Evolutionary conservation across 164 flowering plant species (phyloP).

Genomic region (Macadamia integrifolia): DNA sequence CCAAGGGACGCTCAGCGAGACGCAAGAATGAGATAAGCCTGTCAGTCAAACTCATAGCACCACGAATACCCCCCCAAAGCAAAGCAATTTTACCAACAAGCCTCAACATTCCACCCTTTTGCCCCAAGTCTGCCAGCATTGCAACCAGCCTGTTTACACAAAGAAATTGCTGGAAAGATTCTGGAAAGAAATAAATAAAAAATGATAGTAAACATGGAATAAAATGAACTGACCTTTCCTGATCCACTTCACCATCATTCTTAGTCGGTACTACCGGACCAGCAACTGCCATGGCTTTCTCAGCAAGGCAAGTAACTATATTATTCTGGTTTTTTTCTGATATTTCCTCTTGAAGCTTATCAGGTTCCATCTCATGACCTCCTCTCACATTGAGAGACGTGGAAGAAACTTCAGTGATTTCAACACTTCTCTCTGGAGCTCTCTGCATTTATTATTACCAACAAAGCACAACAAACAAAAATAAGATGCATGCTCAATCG

Average conservation of each 20-base stretch:
- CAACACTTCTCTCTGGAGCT: conserved; percentile 15
- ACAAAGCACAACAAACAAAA: not conserved
- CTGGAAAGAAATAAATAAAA: not conserved
- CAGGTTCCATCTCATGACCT: conserved; percentile 25
- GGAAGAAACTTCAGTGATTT: conserved; percentile 29
- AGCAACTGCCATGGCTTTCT: conserved; percentile 97
- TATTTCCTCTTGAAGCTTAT: conserved; percentile 27
- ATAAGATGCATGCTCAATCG: not conserved
- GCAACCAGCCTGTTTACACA: conserved; percentile 64
- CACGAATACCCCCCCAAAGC: conserved; percentile 97
- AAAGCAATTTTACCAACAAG: conserved; percentile 85
- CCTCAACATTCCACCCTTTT: conserved; percentile 71
- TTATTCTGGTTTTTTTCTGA: conserved; percentile 39
- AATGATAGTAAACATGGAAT: not conserved
- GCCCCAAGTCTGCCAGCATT: conserved; percentile 81
- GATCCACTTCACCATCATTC: conserved; percentile 87
- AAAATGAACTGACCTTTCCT: conserved; percentile 58
- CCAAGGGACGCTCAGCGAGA: conserved; percentile 76
- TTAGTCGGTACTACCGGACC: conserved; percentile 94
- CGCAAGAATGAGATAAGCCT: conserved; percentile 75
- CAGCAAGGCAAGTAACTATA: conserved; percentile 77
- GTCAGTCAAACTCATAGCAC: conserved; percentile 92
- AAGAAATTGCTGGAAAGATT: not conserved
- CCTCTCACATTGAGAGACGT: conserved; percentile 23
- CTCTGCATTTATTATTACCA: conserved; percentile 10